Conservation (phyloP, 2,329 filamentous ascomycete genomes). For the Paraphoma chrysanthemicola region DNA sequence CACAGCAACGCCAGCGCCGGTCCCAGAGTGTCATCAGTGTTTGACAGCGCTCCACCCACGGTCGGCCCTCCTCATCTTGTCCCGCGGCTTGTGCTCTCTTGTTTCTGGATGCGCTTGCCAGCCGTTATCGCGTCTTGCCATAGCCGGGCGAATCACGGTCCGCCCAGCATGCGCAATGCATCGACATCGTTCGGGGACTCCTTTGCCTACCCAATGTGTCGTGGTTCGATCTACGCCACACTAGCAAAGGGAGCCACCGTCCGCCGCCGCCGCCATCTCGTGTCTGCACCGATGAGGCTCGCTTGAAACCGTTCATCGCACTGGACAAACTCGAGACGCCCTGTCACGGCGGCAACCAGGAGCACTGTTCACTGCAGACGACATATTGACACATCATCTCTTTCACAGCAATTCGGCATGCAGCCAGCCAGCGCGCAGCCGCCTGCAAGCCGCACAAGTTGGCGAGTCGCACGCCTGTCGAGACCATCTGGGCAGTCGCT, state of each 20-base stretch:
- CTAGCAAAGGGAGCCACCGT: neutral
- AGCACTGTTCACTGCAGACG: neutral
- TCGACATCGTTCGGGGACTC: neutral
- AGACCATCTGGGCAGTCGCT: neutral
- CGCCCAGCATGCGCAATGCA: neutral
- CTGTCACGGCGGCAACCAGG: neutral
- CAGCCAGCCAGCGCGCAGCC: slow-evolving; percentile 5
- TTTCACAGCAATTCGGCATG: neutral
- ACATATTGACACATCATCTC: neutral
- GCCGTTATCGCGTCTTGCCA: neutral
- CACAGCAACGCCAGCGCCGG: neutral
- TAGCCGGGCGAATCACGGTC: slow-evolving; percentile 2
- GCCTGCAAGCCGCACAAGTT: neutral
- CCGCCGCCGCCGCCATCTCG: neutral
- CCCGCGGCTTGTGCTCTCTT: slow-evolving; percentile 10
- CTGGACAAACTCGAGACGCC: neutral
- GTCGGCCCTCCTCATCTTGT: slow-evolving; percentile 6
- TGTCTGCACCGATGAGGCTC: neutral
- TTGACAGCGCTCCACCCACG: slow-evolving; percentile 4
- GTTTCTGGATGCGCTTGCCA: slow-evolving; percentile 2
- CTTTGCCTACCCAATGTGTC: neutral
- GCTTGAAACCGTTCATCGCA: neutral
- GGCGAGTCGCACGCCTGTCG: slow-evolving; percentile 5
- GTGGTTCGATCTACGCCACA: neutral
- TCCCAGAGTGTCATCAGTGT: slow-evolving; percentile 1